phyloP scores from a whole-genome alignment of 108 stramenopile genomes.

The Cyclotella sp. region DNA sequence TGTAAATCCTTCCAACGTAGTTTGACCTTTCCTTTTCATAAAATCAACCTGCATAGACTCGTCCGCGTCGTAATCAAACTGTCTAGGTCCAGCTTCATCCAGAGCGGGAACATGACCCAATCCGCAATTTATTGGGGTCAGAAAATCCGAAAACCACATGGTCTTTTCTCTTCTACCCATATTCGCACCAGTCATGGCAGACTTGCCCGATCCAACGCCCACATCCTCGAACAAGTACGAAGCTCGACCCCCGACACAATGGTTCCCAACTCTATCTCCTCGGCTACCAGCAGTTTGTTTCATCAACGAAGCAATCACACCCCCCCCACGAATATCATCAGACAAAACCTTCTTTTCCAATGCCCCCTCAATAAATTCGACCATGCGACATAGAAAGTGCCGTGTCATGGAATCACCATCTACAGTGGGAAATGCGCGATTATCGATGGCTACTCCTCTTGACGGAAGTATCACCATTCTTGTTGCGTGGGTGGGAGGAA shows the following conservation, averaged over 20 bases:
- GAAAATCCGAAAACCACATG: constrained; percentile 31
- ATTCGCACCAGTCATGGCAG: background rate
- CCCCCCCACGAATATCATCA: constrained; percentile 1
- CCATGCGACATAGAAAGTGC: constrained; percentile 29
- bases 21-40: background rate
- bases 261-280: background rate
- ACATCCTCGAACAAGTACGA: constrained; percentile 27
- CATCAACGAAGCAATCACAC: constrained; percentile 14
- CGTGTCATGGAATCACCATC: constrained; percentile 38
- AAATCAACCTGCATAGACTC: background rate
- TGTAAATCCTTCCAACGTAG: constrained; percentile 16
- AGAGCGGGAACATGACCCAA: background rate
- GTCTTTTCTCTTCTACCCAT: constrained; percentile 1
- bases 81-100: background rate
- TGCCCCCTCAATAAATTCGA: constrained; percentile 23
- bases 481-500: background rate
- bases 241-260: background rate
- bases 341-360: constrained; percentile 32
- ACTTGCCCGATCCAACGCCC: background rate
- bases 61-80: background rate
- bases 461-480: background rate
- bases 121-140: constrained; percentile 33
- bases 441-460: constrained; percentile 48
- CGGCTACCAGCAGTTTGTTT: background rate
- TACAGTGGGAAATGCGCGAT: constrained; percentile 45